Evolutionary conservation across 2,329 filamentous ascomycete genomes (phyloP), one percentile per base, ranked within the genome.

Genomic region (Cryphonectria nitschkei): DNA sequence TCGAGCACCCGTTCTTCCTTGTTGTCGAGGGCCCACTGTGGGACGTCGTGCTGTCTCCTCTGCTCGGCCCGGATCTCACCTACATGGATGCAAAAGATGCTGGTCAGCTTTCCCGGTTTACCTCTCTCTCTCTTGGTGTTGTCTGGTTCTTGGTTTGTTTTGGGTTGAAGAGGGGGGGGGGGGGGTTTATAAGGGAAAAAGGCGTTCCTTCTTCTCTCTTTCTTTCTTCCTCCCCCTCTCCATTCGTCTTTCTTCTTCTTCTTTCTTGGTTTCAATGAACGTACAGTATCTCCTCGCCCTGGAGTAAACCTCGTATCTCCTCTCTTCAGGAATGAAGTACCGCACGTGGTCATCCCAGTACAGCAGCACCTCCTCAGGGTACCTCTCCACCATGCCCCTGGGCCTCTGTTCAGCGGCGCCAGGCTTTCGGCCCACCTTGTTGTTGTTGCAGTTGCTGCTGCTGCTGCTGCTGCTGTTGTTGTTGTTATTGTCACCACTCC

Each of bases 301-400:
- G 14, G 69, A 34, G 46, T 66, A 71, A 37, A 73, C 56, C 50
- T 73, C 71, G 26, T 64, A 67, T 2, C 65, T 70, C 37, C 56
- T 67, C 14, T 64, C 66, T 22, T 64, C 46, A 14, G 66, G 71
- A 5, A 73, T 26, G 8, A 73, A 73, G 22, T 71, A 63, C 56
- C 54, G 52, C 41, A 73, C 71, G 29, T 71, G 70, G 41, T 70
- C 67, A 34, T 73, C 71, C 71, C 71, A 73, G 71, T 73, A 50
- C 61, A 67, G 19, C 43, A 73, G 39, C n/a, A 73, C 71, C 71
- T 71, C 69, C 58, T 73, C 71, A 11, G 71, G 71, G 29, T 73
- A 71, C 58, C 71, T 64, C 29, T 68, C 68, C 2, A 73, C 69
- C 71, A 73, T 73, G 6, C 69, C 71, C 50, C 71, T 64, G 16